phyloP scores from a whole-genome alignment of 2,329 filamentous ascomycete species.

The Fusarium staphyleae region DNA sequence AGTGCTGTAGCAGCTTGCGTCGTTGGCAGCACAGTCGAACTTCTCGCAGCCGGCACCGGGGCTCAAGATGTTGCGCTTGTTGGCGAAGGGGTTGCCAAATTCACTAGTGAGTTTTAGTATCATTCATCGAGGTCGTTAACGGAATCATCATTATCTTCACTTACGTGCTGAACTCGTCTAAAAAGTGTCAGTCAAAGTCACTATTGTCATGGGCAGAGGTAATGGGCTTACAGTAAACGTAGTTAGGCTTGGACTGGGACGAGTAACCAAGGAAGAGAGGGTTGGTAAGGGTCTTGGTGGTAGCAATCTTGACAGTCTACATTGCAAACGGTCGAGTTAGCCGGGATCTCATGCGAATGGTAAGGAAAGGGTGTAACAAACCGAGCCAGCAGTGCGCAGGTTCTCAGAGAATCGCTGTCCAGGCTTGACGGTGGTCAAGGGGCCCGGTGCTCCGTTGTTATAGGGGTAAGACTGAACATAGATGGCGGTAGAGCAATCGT shows the following conservation, averaged over 20 bases:
- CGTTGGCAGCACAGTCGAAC: conserved; percentile 49
- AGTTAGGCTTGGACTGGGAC: conserved; percentile 46
- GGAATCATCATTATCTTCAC: conserved; percentile 1
- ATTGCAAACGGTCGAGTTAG: background rate
- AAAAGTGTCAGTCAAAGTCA: conserved; percentile 10
- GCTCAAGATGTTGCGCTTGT: conserved; percentile 46
- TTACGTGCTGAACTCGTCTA: conserved; percentile 50
- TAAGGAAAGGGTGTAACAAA: conserved; percentile 19
- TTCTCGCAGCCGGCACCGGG: conserved; percentile 48
- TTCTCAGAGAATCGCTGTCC: conserved; percentile 48
- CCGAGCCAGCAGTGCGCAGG: conserved; percentile 47
- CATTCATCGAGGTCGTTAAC: background rate
- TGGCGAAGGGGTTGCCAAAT: conserved; percentile 52
- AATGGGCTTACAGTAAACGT: conserved; percentile 49
- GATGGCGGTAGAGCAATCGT: conserved; percentile 45
- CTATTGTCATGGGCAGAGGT: background rate
- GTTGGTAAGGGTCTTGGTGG: conserved; percentile 45
- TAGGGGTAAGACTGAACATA: conserved; percentile 51
- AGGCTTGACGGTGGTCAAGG: conserved; percentile 44
- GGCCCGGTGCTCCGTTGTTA: conserved; percentile 42
- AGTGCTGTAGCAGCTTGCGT: conserved; percentile 51
- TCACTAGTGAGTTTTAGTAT: conserved; percentile 24
- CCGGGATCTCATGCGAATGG: background rate
- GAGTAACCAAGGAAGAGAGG: conserved; percentile 55
- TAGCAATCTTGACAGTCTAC: conserved; percentile 53